Evolutionary conservation across 2,329 filamentous ascomycete genomes (phyloP).

Genomic region (Microthyrium microscopicum): DNA sequence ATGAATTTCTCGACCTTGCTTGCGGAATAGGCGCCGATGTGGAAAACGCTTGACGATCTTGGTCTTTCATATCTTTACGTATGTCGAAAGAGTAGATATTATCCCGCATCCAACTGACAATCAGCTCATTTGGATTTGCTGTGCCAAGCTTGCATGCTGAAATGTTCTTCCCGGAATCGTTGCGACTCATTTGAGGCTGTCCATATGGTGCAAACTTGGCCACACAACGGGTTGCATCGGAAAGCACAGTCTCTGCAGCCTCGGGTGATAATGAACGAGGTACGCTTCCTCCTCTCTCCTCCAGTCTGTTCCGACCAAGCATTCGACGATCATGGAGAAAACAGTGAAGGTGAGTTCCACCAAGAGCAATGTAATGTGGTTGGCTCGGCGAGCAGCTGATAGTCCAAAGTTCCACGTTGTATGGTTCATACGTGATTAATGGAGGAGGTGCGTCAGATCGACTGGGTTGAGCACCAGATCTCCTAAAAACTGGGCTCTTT

Average conservation of each 20-base stretch:
- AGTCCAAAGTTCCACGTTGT: conserved; percentile 47
- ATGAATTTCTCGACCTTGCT: too few relatives aligned
- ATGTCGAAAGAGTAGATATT: conserved; percentile 52
- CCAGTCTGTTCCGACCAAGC: conserved; percentile 41
- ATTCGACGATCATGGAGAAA: conserved; percentile 54
- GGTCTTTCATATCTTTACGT: conserved; percentile 31
- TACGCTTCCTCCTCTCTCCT: conserved; percentile 34
- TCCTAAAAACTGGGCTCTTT: too few relatives aligned
- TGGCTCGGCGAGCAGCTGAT: conserved; percentile 52
- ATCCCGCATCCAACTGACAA: conserved; percentile 53
- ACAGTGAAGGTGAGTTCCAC: conserved; percentile 51
- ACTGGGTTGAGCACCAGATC: conserved; percentile 20
- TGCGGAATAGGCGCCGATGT: too few relatives aligned
- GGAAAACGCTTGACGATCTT: conserved; percentile 1
- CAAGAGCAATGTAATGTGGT: conserved; percentile 52
- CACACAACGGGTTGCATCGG: conserved; percentile 46
- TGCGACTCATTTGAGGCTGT: conserved; percentile 33
- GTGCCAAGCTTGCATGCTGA: conserved; percentile 57
- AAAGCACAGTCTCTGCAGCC: conserved; percentile 36
- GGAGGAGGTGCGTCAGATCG: conserved; percentile 38
- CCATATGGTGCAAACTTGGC: conserved; percentile 47
- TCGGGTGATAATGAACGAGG: conserved; percentile 23
- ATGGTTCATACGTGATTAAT: conserved; percentile 49
- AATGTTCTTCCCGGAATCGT: conserved; percentile 43
- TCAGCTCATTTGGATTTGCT: conserved; percentile 48